phyloP scores from a whole-genome alignment of 73 alveolate genomes.

The Paramecium sonneborni region DNA sequence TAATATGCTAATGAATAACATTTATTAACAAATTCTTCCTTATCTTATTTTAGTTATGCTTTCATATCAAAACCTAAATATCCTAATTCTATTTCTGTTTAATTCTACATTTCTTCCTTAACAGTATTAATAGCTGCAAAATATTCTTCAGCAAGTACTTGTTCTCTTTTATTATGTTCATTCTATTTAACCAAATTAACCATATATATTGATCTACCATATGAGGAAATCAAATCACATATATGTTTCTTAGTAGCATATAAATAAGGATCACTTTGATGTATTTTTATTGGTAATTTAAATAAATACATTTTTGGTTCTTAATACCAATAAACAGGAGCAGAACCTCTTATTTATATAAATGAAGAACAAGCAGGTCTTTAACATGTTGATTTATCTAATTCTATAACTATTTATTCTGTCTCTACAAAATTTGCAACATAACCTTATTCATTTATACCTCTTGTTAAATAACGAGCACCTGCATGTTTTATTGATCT shows the following conservation, averaged over 20 bases:
- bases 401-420: constrained; percentile 84
- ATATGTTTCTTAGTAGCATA: constrained; percentile 84
- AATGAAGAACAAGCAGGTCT: constrained; percentile 77
- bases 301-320: constrained; percentile 84
- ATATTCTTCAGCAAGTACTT: constrained; percentile 75
- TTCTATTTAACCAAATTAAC: constrained; percentile 78
- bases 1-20: constrained; percentile 64
- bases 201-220: constrained; percentile 76
- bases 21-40: constrained; percentile 61
- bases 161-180: constrained; percentile 74
- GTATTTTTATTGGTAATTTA: constrained; percentile 82
- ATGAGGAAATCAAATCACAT: constrained; percentile 77
- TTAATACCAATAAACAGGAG: constrained; percentile 94
- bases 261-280: constrained; percentile 73
- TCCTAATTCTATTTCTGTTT: constrained; percentile 56
- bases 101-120: constrained; percentile 47
- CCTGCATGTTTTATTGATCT: constrained; percentile 93
- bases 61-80: constrained; percentile 87
- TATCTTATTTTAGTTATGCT: constrained; percentile 64
- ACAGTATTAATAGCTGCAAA: constrained; percentile 65
- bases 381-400: constrained; percentile 60
- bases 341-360: constrained; percentile 94
- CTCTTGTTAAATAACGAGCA: constrained; percentile 92
- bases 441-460: constrained; percentile 90
- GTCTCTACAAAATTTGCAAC: constrained; percentile 94